phyloP scores from a whole-genome alignment of 2,329 filamentous ascomycete genomes.

The Verticillium nubilum region DNA sequence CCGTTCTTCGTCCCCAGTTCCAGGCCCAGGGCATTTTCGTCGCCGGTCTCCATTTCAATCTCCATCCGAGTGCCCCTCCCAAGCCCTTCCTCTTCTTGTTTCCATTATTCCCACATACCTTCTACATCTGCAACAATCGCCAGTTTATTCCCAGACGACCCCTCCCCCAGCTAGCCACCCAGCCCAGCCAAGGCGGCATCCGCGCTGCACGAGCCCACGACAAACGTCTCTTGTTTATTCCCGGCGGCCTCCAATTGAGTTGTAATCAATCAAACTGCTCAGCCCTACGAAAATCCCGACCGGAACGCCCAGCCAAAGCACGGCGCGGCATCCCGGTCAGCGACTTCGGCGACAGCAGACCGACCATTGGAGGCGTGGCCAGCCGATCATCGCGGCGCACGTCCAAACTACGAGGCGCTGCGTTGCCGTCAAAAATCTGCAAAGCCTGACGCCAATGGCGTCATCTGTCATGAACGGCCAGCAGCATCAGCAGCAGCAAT shows the following conservation, averaged over 20 bases:
- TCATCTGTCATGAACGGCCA: neutral
- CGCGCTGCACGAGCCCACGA: neutral
- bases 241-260: slow-evolving; percentile 1
- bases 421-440: neutral
- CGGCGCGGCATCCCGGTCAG: neutral
- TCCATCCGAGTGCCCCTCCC: neutral
- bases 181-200: neutral
- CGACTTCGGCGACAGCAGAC: neutral
- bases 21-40: neutral
- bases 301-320: neutral
- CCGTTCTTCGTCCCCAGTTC: neutral
- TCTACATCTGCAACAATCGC: slow-evolving; percentile 7
- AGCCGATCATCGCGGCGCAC: neutral
- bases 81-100: neutral
- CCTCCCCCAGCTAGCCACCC: neutral
- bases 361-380: neutral
- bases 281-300: neutral
- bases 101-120: slow-evolving; percentile 2
- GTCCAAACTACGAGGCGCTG: neutral
- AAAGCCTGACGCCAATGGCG: neutral
- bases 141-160: slow-evolving; percentile 12
- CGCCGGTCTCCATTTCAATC: neutral
- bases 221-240: slow-evolving; percentile 3
- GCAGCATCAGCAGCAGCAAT: neutral
- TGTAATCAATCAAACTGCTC: neutral